These are phyloP conservation scores for Salvia miltiorrhiza DNA, from an alignment of 257 asterid genomes.

Conservation along the genomic window DNA sequence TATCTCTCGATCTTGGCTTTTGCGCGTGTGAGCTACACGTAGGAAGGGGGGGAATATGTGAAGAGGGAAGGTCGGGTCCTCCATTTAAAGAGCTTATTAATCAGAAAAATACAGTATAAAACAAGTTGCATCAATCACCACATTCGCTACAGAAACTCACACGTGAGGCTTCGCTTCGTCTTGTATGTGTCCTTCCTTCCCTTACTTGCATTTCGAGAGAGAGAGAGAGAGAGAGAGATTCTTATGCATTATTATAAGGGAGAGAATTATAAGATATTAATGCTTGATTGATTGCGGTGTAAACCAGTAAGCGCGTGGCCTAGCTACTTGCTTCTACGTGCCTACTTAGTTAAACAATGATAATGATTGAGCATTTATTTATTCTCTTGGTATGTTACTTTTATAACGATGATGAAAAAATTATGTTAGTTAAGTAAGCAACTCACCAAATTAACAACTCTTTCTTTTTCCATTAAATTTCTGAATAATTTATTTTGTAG, in stretches of 20 bases:
- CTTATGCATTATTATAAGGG: background rate
- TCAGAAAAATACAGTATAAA: no score
- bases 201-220: background rate
- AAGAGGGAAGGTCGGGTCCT: conserved; percentile 5
- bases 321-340: background rate
- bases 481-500: no score
- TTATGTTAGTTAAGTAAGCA: no score
- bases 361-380: no score
- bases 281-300: conserved; percentile 3
- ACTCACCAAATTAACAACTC: no score
- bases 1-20: no score
- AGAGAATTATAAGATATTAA: background rate
- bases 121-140: conserved; percentile 34
- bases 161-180: conserved; percentile 41
- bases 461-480: no score
- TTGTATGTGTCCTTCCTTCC: background rate
- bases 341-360: no score
- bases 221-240: conserved; percentile 6
- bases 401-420: no score
- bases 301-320: conserved; percentile 9
- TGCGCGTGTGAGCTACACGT: conserved; percentile 14
- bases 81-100: no score
- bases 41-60: conserved; percentile 10
- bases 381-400: no score
- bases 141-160: conserved; percentile 36